A percentile compares a stretch with the other conserved stretches of the same genome.
These are phyloP conservation scores for Lagenidium sp. DNA, from an alignment of 352 stramenopile genomes.

Conservation along the genomic window DNA sequence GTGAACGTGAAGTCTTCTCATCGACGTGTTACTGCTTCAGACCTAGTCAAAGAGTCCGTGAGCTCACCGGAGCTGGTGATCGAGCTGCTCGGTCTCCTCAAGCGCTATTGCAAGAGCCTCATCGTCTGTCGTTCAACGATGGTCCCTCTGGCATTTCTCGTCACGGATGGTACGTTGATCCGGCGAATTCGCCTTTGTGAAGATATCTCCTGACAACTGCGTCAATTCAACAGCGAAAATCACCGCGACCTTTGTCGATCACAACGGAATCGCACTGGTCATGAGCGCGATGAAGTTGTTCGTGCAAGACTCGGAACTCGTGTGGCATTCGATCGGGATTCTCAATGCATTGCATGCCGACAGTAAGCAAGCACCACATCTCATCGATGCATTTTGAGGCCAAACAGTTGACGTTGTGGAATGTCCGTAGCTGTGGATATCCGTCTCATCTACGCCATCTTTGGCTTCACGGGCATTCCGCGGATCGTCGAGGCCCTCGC, in stretches of 20 bases:
- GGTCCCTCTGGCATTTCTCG: constrained; percentile 51
- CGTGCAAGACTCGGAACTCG: constrained; percentile 47
- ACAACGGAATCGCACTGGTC: constrained; percentile 47
- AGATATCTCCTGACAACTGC: no score
- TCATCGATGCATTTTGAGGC: no score
- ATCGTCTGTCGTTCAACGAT: constrained; percentile 39
- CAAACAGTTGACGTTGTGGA: no score
- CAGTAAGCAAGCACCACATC: no score
- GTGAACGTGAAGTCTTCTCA: background rate
- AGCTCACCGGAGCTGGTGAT: constrained; percentile 31
- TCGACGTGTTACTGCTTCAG: constrained; percentile 8
- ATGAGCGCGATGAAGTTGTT: constrained; percentile 42
- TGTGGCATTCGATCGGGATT: constrained; percentile 64
- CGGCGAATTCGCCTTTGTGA: background rate
- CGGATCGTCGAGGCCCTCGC: constrained; percentile 57
- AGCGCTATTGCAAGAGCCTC: constrained; percentile 38
- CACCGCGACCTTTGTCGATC: constrained; percentile 47
- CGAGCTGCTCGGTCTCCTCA: constrained; percentile 48
- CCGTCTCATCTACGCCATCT: constrained; percentile 33
- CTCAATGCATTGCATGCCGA: constrained; percentile 56
- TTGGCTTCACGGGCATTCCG: constrained; percentile 41
- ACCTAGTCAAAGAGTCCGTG: constrained; percentile 64
- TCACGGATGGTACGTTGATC: constrained; percentile 38
- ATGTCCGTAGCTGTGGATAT: constrained; percentile 46
- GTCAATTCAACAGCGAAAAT: constrained; percentile 39